Conservation (phyloP, 73 alveolate genomes). For the Stentor roeselii region DNA sequence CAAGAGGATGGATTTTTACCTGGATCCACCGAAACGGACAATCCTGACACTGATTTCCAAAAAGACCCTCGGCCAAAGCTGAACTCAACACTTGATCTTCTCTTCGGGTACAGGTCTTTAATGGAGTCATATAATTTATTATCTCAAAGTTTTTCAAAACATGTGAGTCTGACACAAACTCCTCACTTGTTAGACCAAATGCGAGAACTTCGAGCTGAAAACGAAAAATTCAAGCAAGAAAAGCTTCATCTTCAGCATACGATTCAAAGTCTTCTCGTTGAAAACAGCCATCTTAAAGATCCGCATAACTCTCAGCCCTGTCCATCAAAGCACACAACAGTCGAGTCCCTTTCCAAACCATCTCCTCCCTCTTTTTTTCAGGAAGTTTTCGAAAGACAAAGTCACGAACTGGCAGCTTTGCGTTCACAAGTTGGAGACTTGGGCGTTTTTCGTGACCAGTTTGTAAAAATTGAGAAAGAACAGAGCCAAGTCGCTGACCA, state of each 20-base stretch:
- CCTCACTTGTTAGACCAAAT: not conserved
- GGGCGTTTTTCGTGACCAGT: not conserved
- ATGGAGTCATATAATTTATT: not conserved
- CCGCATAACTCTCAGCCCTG: no score
- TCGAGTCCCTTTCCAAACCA: not conserved
- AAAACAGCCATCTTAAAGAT: not conserved
- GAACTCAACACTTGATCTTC: not conserved
- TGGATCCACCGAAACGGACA: no score
- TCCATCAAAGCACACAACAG: not conserved
- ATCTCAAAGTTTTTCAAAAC: not conserved
- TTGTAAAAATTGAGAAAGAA: not conserved
- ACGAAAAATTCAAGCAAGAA: not conserved
- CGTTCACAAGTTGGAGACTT: not conserved
- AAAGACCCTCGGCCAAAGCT: not conserved
- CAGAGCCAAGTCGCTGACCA: not conserved
- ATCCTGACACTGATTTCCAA: no score
- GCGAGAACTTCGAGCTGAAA: not conserved
- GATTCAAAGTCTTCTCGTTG: not conserved
- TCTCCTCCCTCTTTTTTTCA: not conserved
- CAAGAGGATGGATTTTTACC: no score
- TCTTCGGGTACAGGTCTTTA: not conserved
- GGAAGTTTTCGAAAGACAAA: not conserved
- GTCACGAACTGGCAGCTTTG: not conserved
- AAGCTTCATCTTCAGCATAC: not conserved
- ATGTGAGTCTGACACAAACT: not conserved